Evolutionary conservation across 1,139 yeast species (phyloP).

Genomic region (Candida labiduridarum): DNA sequence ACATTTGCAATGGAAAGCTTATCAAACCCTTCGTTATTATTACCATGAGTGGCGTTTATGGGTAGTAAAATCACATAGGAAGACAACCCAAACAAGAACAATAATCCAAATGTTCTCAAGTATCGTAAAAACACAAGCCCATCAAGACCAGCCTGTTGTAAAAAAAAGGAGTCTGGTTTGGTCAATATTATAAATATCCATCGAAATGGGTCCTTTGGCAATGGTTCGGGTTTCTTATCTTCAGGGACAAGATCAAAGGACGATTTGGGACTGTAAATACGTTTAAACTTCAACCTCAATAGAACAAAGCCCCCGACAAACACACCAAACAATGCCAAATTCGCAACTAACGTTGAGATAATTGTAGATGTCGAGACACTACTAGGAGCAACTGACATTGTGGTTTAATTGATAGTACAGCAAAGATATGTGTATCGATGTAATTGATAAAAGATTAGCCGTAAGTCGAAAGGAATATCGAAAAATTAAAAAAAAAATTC

Average conservation of each 20-base stretch:
- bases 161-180: constrained; percentile 64
- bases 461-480: no score
- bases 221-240: constrained; percentile 61
- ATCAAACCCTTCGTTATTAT: constrained; percentile 66
- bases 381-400: constrained; percentile 25
- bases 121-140: constrained; percentile 72
- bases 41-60: constrained; percentile 64
- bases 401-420: neutral
- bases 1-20: constrained; percentile 77
- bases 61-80: constrained; percentile 65
- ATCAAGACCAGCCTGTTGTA: constrained; percentile 76
- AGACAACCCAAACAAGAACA: constrained; percentile 41
- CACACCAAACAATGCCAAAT: constrained; percentile 53
- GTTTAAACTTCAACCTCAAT: constrained; percentile 54
- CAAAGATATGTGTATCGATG: no score
- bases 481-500: neutral
- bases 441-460: no score
- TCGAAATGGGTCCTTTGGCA: constrained; percentile 62
- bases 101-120: constrained; percentile 45
- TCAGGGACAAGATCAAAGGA: constrained; percentile 59
- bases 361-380: constrained; percentile 66
- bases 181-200: constrained; percentile 61
- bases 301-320: constrained; percentile 57
- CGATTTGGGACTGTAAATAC: constrained; percentile 73
- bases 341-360: constrained; percentile 58